Evolutionary conservation across 805 yeast species (phyloP), one percentile per base, ranked within the genome.

Genomic region (Phaffomyces thermotolerans): DNA sequence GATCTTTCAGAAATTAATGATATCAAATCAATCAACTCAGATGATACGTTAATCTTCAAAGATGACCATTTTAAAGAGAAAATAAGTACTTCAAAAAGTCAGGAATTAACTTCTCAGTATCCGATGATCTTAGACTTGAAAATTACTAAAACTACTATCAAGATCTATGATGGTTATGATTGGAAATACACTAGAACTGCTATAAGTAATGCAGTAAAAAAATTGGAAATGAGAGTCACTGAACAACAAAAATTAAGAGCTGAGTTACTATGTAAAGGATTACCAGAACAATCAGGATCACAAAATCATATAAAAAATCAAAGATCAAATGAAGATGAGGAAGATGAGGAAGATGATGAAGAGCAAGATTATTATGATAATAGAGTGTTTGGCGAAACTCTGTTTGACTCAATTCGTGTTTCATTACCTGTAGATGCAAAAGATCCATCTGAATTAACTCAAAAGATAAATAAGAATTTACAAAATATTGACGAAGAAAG

Each of bases 131-230:
- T 58, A 15, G 46, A 32, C 15, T 15, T 73, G 1, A 65, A 66
- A 36, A 54, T 59, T 1, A 46, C 71, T 3, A 71, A 70, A 39
- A 61, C 68, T 0, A 57, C 54, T 1, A 53, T 84, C 2, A 75
- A 69, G 40, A 63, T 91, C 17, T 80, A 75, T 59, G 99, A 93
- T 65, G 99, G 99, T 0, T 93, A 81, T 57, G 98, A 93, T 54
- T 89, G 97, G 95, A 75, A 74, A 43, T 76, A 77, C 36, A 88
- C 98, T 0, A 72, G 95, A 45, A 69, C 68, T 22, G 69, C 80
- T 0, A 81, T 93, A 25, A 66, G 69, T 10, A 74, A 72, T n/a
- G 84, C 86, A 0, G 80, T 90, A 0, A 74, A 73, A 42, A 64
- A 75, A 10, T 75, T 87, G 8, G 88, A 82, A 51, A 66, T 62